Conservation (phyloP, 441 rosid species). For the Pelargonium myrrhifolium region DNA sequence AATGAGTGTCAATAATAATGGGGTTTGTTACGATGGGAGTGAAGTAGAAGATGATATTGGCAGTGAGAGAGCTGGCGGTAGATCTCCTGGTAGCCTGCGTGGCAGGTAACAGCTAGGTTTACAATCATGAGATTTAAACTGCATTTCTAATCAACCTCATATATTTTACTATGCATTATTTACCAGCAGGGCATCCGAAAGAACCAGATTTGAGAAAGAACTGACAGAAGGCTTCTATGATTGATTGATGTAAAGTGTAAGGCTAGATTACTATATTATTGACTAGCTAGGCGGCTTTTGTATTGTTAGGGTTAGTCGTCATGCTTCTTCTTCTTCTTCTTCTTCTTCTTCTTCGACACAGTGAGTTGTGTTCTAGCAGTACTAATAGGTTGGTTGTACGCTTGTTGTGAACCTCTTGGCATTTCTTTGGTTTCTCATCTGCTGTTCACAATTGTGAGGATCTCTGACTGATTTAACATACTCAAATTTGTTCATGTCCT, state of each 20-base stretch:
- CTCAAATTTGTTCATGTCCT: too few relatives aligned
- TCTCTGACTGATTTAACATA: not conserved
- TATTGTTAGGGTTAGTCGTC: slow-evolving; percentile 6
- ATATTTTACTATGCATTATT: slow-evolving; percentile 18
- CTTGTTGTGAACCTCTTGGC: not conserved
- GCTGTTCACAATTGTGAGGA: not conserved
- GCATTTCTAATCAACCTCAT: slow-evolving; percentile 10
- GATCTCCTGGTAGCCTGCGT: not conserved
- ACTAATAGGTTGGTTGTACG: not conserved
- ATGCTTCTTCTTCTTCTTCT: too few relatives aligned
- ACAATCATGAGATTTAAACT: not conserved
- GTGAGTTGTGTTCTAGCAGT: not conserved
- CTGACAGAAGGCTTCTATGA: slow-evolving; percentile 13
- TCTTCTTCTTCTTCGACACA: too few relatives aligned
- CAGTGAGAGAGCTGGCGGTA: slow-evolving; percentile 36
- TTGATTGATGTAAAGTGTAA: slow-evolving; percentile 5
- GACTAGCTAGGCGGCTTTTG: slow-evolving; percentile 4
- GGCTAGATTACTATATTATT: slow-evolving; percentile 1
- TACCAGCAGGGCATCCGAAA: slow-evolving; percentile 18
- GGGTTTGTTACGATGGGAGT: slow-evolving; percentile 46
- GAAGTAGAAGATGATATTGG: slow-evolving; percentile 61
- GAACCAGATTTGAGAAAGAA: slow-evolving; percentile 19
- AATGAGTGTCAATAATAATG: slow-evolving; percentile 71
- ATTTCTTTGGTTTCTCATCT: not conserved
- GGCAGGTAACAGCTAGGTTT: slow-evolving; percentile 21